Evolutionary conservation across 2,329 filamentous ascomycete genomes (phyloP), one percentile per base, ranked within the genome.

Genomic region (Westerdykella aurantiaca): DNA sequence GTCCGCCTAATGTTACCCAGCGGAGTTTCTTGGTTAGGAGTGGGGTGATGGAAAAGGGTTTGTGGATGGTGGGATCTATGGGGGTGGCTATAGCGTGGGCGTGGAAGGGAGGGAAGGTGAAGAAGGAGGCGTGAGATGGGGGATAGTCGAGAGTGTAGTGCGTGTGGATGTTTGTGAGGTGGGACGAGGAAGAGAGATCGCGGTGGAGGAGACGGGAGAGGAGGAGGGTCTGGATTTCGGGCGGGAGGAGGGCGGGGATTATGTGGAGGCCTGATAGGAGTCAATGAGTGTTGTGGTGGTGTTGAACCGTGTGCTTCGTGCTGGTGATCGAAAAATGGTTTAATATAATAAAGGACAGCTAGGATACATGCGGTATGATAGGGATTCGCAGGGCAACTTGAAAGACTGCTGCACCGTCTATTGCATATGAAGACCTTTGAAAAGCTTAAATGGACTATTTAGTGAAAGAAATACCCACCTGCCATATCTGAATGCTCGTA

Each of bases 1-100:
- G 93, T 0, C 89, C 91, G 39, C 93, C 93, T 2, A 98, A 78
- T 0, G 91, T 97, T 34, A 94, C 80, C 93, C 93, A 98, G 54
- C 91, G 88, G 18, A 97, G 77, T 49, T 87, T 90, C 50, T 83
- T 85, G 45, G 83, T 79, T 35, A 97, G 74, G 23, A 91, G 80
- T 58, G 83, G 82, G 39, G 78, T 73, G 42, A 86, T 73, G 2
- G 79, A 77, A 9, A 96, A 72, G 2, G 87, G 76, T 48, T 83
- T 86, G 68, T 96, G 90, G n/a, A 89, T 69, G 0, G 66, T 51
- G 0, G 85, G 74, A 56, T 95, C 82, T 43, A 86, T 85, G 6
- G 91, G 88, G 5, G 35, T 42, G 12, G 61, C 56, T 2, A 55
- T 44, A 9, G 21, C 49, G 39, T 23, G 68, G 44, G 34, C 50